These are phyloP conservation scores for Xylariaceae sp. DNA, from an alignment of 2,329 filamentous ascomycete species.

Conservation along the genomic window DNA sequence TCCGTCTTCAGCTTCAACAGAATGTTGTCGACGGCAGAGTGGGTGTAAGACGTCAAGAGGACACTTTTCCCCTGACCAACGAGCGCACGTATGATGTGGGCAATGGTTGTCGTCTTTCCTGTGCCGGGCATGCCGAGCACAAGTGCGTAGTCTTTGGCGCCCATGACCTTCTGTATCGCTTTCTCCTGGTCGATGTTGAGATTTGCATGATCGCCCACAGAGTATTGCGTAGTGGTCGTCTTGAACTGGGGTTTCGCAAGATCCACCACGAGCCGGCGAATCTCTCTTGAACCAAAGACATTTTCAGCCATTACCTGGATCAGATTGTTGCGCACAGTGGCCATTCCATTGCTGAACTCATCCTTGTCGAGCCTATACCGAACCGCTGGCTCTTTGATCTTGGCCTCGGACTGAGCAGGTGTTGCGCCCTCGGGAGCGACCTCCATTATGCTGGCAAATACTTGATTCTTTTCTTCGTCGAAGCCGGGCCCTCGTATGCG, in stretches of 20 bases:
- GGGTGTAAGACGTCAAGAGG: constrained; percentile 88
- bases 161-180: constrained; percentile 93
- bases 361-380: constrained; percentile 91
- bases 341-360: constrained; percentile 97
- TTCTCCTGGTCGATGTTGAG: constrained; percentile 82
- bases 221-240: constrained; percentile 53
- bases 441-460: constrained; percentile 88
- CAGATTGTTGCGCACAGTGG: constrained; percentile 86
- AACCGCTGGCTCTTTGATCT: constrained; percentile 46
- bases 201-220: constrained; percentile 51
- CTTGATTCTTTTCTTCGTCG: constrained; percentile 68
- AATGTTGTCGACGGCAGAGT: constrained; percentile 97
- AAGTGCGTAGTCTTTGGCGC: constrained; percentile 89
- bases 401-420: constrained; percentile 43
- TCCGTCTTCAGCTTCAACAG: constrained; percentile 81
- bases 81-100: constrained; percentile 88
- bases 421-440: constrained; percentile 52
- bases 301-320: constrained; percentile 84
- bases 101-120: constrained; percentile 96
- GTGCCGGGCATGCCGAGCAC: constrained; percentile 98
- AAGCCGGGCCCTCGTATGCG: constrained; percentile 71
- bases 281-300: constrained; percentile 60
- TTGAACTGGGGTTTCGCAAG: constrained; percentile 68
- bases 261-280: constrained; percentile 76
- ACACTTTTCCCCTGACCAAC: constrained; percentile 88